Evolutionary conservation across 176 grass and related monocot species (phyloP).

Genomic region (Lolium rigidum): DNA sequence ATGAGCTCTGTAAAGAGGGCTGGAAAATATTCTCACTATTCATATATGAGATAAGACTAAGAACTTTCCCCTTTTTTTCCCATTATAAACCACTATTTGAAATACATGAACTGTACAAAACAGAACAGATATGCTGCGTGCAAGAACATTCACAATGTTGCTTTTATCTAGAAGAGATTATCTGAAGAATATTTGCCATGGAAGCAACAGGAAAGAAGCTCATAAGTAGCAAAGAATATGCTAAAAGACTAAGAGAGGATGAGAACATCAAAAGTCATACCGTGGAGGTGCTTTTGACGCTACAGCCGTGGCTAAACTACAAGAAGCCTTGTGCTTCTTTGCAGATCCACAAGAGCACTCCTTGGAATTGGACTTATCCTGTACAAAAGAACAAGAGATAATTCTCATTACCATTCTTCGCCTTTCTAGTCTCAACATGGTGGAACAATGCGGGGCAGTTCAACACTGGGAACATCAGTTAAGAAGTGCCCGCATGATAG

Average conservation of each 20-base stretch:
- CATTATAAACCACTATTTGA: background rate
- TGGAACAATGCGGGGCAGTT: background rate
- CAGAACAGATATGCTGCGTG: background rate
- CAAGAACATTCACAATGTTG: background rate
- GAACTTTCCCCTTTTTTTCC: background rate
- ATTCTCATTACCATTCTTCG: constrained; percentile 13
- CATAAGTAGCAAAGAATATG: constrained; percentile 25
- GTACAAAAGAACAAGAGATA: background rate
- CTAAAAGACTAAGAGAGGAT: background rate
- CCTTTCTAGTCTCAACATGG: background rate
- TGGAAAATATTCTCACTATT: background rate
- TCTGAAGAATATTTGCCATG: background rate
- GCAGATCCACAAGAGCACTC: constrained; percentile 65
- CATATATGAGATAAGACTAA: background rate
- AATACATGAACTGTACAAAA: background rate
- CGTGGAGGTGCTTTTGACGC: constrained; percentile 47
- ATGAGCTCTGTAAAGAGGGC: background rate
- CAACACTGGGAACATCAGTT: background rate
- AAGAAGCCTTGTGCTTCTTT: constrained; percentile 61
- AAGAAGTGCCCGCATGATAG: background rate
- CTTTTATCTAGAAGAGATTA: background rate
- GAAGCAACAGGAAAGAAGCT: background rate
- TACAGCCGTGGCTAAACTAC: constrained; percentile 44
- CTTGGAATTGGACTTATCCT: constrained; percentile 52
- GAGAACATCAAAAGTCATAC: constrained; percentile 32